Base-by-base conservation (phyloP, 75 land plant species). In the Sequoiadendron giganteum region DNA sequence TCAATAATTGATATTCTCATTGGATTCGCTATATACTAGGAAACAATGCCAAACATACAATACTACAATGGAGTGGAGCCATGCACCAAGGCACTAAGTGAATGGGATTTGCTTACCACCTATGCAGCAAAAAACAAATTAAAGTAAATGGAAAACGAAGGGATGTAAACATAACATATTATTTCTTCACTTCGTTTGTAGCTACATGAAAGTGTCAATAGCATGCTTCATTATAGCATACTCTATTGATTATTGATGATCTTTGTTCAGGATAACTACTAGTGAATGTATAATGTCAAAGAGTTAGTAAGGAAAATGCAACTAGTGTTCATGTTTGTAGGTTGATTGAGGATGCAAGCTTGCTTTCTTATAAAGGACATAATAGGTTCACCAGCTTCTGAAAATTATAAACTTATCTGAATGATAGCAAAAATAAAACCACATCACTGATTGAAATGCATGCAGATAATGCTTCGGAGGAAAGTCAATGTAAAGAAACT, bases 21-120 rank as follows among this genome's bases (percentile, higher is more conserved):
- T 58, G 61, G 61, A 18, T 14, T 87, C 91, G 34, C 86, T 78
- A 47, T 89, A 90, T 28, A 88, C 92, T 3, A 58, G 25, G 61
- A 3, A 58, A 58, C 19, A 3, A 58, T 18, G 61, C 5, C 61
- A 19, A 18, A 19, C 61, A 5, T 58, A 58, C 1, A 2, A 58
- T 4, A 58, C 5, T 58, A 25, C 61, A 58, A 58, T 19, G 19
- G 61, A 58, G 61, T 58, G 61, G 19, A 58, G 61, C 21, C 61
- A 58, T 18, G 25, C 61, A 58, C 21, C 4, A 58, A 58, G 61
- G 61, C 21, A 18, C 61, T 58, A 58, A 58, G 61, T 58, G 21
- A 58, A 58, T 58, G 21, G 5, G 18, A 88, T 87, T 30, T 16
- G 1, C 5, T 18, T 14, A 18, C 5, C 61, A 18, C 61, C 2